phyloP scores from a whole-genome alignment of 306 rosid species.

The Trifolium repens region DNA sequence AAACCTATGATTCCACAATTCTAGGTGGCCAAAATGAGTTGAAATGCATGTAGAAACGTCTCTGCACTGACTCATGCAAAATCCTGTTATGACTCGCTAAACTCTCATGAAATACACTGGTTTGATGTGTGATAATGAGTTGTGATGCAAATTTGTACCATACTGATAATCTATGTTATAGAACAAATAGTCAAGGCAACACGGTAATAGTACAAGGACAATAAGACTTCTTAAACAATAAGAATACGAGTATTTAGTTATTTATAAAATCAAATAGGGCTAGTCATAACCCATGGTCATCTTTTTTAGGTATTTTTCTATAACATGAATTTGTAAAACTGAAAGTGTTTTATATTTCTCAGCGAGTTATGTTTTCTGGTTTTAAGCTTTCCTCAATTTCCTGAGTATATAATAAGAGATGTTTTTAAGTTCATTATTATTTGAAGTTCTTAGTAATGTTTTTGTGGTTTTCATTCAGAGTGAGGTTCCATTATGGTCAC shows the following conservation, averaged over 20 bases:
- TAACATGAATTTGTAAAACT: constrained; percentile 9
- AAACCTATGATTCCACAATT: not conserved
- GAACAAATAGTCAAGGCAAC: constrained; percentile 18
- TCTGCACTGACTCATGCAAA: not conserved
- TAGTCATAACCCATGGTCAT: constrained; percentile 3
- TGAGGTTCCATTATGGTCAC: constrained; percentile 97
- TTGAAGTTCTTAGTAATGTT: constrained; percentile 29
- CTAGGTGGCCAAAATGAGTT: not conserved
- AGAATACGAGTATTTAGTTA: constrained; percentile 25
- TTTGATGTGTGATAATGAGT: not conserved
- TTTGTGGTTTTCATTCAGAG: constrained; percentile 66
- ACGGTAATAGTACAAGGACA: constrained; percentile 4
- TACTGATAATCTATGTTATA: constrained; percentile 32
- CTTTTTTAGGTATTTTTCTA: constrained; percentile 17
- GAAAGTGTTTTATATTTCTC: constrained; percentile 6
- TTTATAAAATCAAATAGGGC: constrained; percentile 30
- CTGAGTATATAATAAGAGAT: constrained; percentile 16
- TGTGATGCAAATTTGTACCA: constrained; percentile 1
- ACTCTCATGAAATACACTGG: not conserved
- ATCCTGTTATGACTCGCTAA: not conserved
- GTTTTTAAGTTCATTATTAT: constrained; percentile 16
- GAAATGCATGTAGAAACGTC: not conserved
- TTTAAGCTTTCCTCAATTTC: constrained; percentile 6
- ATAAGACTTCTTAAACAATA: constrained; percentile 34
- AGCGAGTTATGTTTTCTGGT: constrained; percentile 1